Conservation (phyloP, 805 yeast genomes). For the Candida lessepsii region DNA sequence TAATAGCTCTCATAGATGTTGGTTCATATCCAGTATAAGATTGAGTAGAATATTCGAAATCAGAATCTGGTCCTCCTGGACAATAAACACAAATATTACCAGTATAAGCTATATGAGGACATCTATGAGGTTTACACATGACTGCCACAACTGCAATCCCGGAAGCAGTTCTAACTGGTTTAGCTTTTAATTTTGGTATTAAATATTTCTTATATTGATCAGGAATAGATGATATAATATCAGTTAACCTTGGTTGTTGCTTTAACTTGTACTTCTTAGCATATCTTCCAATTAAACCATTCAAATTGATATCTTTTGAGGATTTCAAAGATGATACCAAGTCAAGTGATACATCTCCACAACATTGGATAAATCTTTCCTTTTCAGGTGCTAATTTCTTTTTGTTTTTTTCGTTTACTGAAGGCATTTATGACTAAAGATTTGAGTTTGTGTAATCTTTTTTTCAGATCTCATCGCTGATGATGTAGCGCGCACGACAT, state of each 20-base stretch:
- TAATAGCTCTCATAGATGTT: constrained; percentile 97
- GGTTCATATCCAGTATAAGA: constrained; percentile 99
- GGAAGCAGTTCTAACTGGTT: constrained; percentile 96
- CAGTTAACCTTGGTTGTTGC: constrained; percentile 92
- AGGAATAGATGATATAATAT: constrained; percentile 91
- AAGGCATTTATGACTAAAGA: too few relatives aligned
- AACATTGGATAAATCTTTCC: constrained; percentile 88
- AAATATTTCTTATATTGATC: constrained; percentile 91
- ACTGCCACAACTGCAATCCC: constrained; percentile 99
- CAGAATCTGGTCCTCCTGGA: constrained; percentile 99
- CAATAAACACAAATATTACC: constrained; percentile 98
- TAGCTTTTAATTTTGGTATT: constrained; percentile 93
- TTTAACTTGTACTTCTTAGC: constrained; percentile 90
- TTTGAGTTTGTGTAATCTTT: not conserved
- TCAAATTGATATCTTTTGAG: constrained; percentile 79
- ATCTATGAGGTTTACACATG: constrained; percentile 98
- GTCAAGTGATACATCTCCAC: constrained; percentile 88
- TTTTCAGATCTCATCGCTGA: constrained; percentile 1
- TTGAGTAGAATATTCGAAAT: constrained; percentile 96
- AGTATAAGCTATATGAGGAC: constrained; percentile 98
- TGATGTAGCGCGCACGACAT: constrained; percentile 2
- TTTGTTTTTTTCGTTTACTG: constrained; percentile 34
- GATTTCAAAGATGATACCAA: constrained; percentile 73
- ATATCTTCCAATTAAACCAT: constrained; percentile 80
- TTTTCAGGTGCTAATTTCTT: constrained; percentile 80